A percentile compares a stretch with the other conserved stretches of the same genome.
These are phyloP conservation scores for Marasmius oreades DNA, from an alignment of 1,284 basidiomycete genomes.

Conservation along the genomic window DNA sequence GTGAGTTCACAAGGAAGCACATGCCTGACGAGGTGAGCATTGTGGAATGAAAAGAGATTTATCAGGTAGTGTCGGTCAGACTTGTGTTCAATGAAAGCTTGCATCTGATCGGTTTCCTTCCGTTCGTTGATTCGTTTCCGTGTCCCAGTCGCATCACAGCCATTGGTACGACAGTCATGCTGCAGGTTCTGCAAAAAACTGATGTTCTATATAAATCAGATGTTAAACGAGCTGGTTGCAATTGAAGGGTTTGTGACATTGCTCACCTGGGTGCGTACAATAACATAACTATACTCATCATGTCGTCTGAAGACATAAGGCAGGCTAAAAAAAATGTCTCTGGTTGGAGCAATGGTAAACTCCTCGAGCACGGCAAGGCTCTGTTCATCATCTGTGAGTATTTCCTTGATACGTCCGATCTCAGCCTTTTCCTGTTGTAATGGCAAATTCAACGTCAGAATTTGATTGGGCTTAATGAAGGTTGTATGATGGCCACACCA, in stretches of 20 bases:
- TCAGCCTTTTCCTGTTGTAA: too few relatives aligned
- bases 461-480: too few relatives aligned
- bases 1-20: constrained; percentile 5
- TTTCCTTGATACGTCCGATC: constrained; percentile 11
- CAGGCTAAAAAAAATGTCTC: constrained; percentile 9
- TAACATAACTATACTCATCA: constrained; percentile 4
- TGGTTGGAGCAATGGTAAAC: constrained; percentile 1
- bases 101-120: background rate
- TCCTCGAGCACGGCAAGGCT: constrained; percentile 9
- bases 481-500: too few relatives aligned
- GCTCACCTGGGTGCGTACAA: too few relatives aligned
- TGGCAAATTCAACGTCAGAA: too few relatives aligned
- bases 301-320: constrained; percentile 8
- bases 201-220: too few relatives aligned
- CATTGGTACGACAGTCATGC: constrained; percentile 9
- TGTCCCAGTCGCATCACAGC: constrained; percentile 3
- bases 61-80: constrained; percentile 1
- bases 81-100: constrained; percentile 3
- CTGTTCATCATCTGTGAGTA: constrained; percentile 1
- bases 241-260: too few relatives aligned
- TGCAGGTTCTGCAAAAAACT: constrained; percentile 10
- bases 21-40: constrained; percentile 6
- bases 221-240: too few relatives aligned
- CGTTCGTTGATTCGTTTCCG: constrained; percentile 4
- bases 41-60: constrained; percentile 10